These are phyloP conservation scores for Obba rivulosa DNA, from an alignment of 768 basidiomycete genomes.

Conservation along the genomic window DNA sequence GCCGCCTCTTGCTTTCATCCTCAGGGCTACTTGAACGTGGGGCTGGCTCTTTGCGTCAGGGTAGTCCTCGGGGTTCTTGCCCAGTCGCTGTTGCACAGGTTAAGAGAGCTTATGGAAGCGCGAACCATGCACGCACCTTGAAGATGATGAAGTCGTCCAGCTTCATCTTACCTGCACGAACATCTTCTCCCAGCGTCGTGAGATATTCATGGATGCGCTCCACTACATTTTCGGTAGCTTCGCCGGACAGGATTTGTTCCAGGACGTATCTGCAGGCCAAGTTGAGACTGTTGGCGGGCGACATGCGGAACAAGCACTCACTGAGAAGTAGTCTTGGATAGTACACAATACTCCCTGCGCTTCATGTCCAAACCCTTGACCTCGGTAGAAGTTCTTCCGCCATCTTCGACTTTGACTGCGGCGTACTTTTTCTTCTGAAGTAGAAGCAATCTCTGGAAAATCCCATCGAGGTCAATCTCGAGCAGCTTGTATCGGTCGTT, in stretches of 20 bases:
- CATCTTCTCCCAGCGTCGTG: constrained; percentile 64
- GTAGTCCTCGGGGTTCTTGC: constrained; percentile 96
- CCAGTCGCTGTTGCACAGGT: constrained; percentile 60
- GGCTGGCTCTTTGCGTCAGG: constrained; percentile 94
- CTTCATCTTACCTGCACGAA: constrained; percentile 71
- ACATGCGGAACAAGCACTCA: constrained; percentile 35
- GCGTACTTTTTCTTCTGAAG: constrained; percentile 99
- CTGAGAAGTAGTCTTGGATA: constrained; percentile 93
- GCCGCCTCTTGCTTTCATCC: constrained; percentile 80
- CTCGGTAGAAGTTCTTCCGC: constrained; percentile 71
- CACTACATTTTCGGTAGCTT: constrained; percentile 83
- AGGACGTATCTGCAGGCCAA: constrained; percentile 64
- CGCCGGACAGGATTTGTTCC: constrained; percentile 87
- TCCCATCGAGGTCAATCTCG: constrained; percentile 93
- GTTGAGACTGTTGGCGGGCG: neutral
- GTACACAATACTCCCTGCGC: constrained; percentile 85
- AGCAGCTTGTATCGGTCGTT: constrained; percentile 94
- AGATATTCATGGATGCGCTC: constrained; percentile 93
- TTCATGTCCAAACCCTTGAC: constrained; percentile 99
- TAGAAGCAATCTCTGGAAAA: constrained; percentile 88
- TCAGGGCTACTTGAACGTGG: constrained; percentile 92
- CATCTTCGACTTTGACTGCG: constrained; percentile 90
- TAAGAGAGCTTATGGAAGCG: neutral
- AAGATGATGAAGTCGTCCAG: constrained; percentile 93
- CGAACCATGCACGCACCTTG: constrained; percentile 53